Conservation (phyloP, 106 monocot species). For the Dactylorhiza incarnata region DNA sequence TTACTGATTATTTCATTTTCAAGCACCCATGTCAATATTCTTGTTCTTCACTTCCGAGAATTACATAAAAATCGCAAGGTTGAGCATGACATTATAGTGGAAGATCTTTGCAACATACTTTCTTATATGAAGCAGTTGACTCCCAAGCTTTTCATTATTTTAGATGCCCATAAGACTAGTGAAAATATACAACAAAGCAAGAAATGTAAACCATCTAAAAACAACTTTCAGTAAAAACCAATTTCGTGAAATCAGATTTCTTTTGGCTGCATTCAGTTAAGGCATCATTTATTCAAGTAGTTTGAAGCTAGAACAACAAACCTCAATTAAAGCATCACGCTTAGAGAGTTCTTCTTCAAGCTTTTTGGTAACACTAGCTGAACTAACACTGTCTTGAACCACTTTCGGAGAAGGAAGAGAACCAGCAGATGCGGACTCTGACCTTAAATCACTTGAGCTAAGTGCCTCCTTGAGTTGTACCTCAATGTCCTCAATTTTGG, state of each 20-base stretch:
- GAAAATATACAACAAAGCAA: neutral
- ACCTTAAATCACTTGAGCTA: conserved; percentile 44
- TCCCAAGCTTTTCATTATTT: neutral
- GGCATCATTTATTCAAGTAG: neutral
- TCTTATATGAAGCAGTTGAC: neutral
- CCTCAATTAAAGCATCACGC: conserved; percentile 95
- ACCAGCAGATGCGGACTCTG: conserved; percentile 53
- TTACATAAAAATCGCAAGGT: neutral
- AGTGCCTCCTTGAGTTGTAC: conserved; percentile 56
- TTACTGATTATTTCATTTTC: neutral
- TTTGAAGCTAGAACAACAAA: conserved; percentile 16
- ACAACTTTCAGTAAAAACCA: neutral
- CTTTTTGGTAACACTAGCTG: conserved; percentile 59
- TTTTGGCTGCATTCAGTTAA: neutral
- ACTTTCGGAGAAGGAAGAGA: conserved; percentile 41
- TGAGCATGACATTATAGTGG: neutral
- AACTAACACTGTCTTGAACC: conserved; percentile 44
- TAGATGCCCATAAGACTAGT: neutral
- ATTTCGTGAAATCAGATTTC: neutral
- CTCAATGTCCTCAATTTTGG: conserved; percentile 63
- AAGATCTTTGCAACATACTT: no score
- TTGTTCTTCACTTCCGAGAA: neutral
- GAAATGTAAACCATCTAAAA: neutral
- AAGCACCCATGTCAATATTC: neutral
- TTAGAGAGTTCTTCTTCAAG: conserved; percentile 94